phyloP scores from a whole-genome alignment of 768 basidiomycete genomes.

The Lanmaoa rubissima region DNA sequence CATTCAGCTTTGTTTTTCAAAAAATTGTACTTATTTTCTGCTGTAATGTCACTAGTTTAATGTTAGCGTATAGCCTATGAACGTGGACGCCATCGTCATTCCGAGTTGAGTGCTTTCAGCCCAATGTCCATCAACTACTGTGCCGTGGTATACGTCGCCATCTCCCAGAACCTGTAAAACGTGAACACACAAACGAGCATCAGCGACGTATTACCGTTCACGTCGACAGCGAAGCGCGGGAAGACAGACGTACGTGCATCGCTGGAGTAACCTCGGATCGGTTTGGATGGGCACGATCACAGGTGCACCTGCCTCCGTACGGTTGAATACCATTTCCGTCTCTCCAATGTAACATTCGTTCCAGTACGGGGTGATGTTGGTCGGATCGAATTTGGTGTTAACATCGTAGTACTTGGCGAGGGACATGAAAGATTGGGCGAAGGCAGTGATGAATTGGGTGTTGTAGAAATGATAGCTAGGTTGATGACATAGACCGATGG shows the following conservation, averaged over 20 bases:
- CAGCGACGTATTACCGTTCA: not conserved
- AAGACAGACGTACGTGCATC: slow-evolving; percentile 14
- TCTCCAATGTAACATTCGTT: not conserved
- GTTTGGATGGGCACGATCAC: not conserved
- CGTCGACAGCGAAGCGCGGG: no score
- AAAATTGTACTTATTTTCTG: no score
- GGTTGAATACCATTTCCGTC: slow-evolving; percentile 21
- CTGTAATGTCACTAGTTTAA: no score
- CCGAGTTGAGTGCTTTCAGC: not conserved
- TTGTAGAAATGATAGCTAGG: slow-evolving; percentile 12
- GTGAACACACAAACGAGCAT: not conserved
- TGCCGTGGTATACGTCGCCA: slow-evolving; percentile 3
- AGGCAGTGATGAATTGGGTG: slow-evolving; percentile 29
- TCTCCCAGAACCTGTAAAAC: slow-evolving; percentile 14
- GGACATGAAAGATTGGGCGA: slow-evolving; percentile 28
- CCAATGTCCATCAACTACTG: slow-evolving; percentile 1
- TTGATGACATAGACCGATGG: no score
- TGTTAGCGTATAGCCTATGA: no score
- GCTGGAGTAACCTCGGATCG: not conserved
- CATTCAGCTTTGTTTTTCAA: no score
- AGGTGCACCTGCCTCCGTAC: slow-evolving; percentile 1
- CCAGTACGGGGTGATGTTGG: slow-evolving; percentile 19
- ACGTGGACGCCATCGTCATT: no score
- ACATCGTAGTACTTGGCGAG: slow-evolving; percentile 22
- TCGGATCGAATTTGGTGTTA: slow-evolving; percentile 17